Evolutionary conservation across 2,329 filamentous ascomycete species (phyloP).

Genomic region (Didymella pomorum): DNA sequence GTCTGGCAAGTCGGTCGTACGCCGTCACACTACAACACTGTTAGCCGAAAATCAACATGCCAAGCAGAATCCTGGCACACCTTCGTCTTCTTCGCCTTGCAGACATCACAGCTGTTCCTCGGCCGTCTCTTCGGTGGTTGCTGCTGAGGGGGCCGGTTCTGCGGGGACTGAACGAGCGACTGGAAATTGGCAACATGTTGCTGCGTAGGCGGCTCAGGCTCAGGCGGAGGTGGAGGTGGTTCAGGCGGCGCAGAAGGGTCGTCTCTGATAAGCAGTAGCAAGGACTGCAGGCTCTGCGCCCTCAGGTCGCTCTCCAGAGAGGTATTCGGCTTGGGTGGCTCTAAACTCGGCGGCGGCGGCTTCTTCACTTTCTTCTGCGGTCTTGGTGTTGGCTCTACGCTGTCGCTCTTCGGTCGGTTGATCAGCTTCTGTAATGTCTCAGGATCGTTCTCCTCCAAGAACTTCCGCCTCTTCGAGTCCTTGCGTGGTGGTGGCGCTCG

Average conservation of each 20-base stretch:
- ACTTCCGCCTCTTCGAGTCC: constrained; percentile 50
- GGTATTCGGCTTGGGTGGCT: constrained; percentile 40
- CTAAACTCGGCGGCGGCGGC: constrained; percentile 25
- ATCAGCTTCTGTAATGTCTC: constrained; percentile 41
- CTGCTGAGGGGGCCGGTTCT: constrained; percentile 14
- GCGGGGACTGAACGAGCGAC: constrained; percentile 17
- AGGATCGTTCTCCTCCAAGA: constrained; percentile 47
- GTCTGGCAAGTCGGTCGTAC: constrained; percentile 46
- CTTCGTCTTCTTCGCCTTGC: constrained; percentile 50
- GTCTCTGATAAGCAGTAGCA: constrained; percentile 48
- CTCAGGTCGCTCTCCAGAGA: constrained; percentile 50
- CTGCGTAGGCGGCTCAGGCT: constrained; percentile 26
- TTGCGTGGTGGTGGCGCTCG: constrained; percentile 52
- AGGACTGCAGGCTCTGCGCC: constrained; percentile 48
- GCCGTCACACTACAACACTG: constrained; percentile 44
- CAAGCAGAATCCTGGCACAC: constrained; percentile 25
- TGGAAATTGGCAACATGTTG: constrained; percentile 10
- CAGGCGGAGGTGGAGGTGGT: constrained; percentile 19
- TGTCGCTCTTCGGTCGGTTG: constrained; percentile 30
- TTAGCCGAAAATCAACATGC: constrained; percentile 14
- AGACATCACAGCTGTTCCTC: constrained; percentile 47
- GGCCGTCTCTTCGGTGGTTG: constrained; percentile 31
- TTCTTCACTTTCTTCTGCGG: constrained; percentile 37
- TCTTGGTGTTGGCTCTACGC: constrained; percentile 29
- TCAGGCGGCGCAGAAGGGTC: constrained; percentile 28